Base-by-base conservation (phyloP, 345 rosid genomes). In the Trapa incisa region DNA sequence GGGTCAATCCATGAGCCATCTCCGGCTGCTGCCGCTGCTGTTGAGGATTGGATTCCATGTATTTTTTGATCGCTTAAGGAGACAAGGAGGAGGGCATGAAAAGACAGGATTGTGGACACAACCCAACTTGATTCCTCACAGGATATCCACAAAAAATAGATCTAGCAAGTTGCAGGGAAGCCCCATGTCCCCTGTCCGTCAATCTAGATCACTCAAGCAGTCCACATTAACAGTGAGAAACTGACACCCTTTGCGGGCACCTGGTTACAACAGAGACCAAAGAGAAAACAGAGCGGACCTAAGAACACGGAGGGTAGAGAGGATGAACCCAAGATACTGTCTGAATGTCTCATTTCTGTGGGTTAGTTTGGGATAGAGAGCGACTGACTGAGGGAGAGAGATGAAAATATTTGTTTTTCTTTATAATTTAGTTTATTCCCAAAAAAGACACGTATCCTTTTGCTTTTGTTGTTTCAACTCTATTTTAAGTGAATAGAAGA, bases 21-120 rank as follows among this genome's bases (percentile, higher is more conserved):
- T 75, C 74, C 61, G 68, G 83, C 32, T 48, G 67, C 17, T 70
- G 71, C 60, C 32, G 72, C 42, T 16, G 66, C 47, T 14, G 73
- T 22, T 74, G 80, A 75, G 77, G 80, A 72, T 81, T 80, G 50
- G 83, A 74, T 68, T 81, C 85, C 85, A 81, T 22, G 29, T 22
- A 22, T 22, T 22, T 79, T 53, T 64, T 29, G 43, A 8, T 8
- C 7, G 7, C 1, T 8, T 8, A 4, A 4, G 6, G 43, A 1
- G 7, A 41, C 43, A 41, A 22, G 43, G 7, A 41, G 42, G 4
- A 39, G 43, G 43, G 7, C 43, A 33, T 6, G 3, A n/a, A 22
- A 57, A 57, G 61, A 22, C 2, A 22, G 61, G 61, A 57, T 57
- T 57, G 29, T 29, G 61, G 32, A 14, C 2, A 22, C 61, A 11